Conservation (phyloP, 805 yeast genomes). For the Candida succiphila region DNA sequence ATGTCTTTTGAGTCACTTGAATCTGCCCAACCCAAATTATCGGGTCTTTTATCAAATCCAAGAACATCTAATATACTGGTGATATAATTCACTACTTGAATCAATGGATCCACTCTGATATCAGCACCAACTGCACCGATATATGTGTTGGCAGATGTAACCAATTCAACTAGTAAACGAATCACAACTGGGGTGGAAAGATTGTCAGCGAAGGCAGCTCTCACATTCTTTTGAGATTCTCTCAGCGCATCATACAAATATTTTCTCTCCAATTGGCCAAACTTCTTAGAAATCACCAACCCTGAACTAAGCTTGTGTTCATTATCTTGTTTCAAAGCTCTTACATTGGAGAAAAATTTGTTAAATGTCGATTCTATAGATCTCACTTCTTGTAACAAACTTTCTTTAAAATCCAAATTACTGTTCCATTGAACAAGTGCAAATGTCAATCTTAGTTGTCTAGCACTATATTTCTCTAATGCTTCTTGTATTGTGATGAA, state of each 20-base stretch:
- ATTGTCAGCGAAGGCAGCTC: conserved; percentile 81
- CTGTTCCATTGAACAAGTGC: conserved; percentile 89
- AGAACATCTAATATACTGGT: conserved; percentile 60
- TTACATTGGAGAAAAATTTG: conserved; percentile 79
- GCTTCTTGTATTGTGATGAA: conserved; percentile 94
- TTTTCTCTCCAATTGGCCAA: conserved; percentile 42
- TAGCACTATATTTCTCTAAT: conserved; percentile 51
- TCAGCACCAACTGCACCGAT: conserved; percentile 43
- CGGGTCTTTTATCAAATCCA: conserved; percentile 68
- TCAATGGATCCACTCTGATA: conserved; percentile 54
- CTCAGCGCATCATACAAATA: conserved; percentile 38
- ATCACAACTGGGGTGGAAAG: conserved; percentile 71
- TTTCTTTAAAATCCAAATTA: conserved; percentile 85
- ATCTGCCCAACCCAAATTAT: conserved; percentile 75
- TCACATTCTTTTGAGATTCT: conserved; percentile 47
- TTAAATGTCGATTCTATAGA: conserved; percentile 64
- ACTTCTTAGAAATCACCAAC: conserved; percentile 50
- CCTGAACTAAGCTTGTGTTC: conserved; percentile 39
- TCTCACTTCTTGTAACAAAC: conserved; percentile 66
- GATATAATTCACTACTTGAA: conserved; percentile 57
- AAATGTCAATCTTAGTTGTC: conserved; percentile 87
- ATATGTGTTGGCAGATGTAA: conserved; percentile 65
- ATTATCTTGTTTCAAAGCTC: conserved; percentile 69
- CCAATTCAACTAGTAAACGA: conserved; percentile 54
- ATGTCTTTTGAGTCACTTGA: conserved; percentile 9